A percentile compares a stretch with the other conserved stretches of the same genome.
Evolutionary conservation across 192 early-diverging fungal genomes (phyloP).

Genomic region (Ambispora gerdemannii): DNA sequence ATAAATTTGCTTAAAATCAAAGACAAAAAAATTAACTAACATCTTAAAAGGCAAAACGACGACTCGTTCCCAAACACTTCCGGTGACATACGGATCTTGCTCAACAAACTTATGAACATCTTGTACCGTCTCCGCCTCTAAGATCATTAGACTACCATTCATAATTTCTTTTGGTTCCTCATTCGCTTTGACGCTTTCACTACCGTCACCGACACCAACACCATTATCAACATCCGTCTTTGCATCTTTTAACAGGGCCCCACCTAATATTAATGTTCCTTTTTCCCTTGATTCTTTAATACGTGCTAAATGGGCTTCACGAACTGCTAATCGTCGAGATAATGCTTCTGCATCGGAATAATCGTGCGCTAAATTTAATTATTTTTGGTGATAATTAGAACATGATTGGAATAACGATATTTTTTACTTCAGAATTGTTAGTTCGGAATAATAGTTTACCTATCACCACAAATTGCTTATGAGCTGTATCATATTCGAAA

Average conservation of each 20-base stretch:
- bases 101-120: constrained; percentile 38
- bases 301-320: constrained; percentile 37
- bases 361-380: constrained; percentile 36
- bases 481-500: background rate
- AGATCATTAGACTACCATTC: constrained; percentile 43
- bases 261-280: constrained; percentile 37
- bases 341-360: constrained; percentile 44
- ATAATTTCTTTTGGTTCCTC: too few species aligned
- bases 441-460: too few species aligned
- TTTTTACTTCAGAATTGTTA: too few species aligned
- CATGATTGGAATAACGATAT: too few species aligned
- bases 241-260: constrained; percentile 46
- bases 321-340: constrained; percentile 36
- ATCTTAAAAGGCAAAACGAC: constrained; percentile 25
- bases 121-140: constrained; percentile 37
- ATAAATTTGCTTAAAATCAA: background rate
- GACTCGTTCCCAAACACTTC: constrained; percentile 44
- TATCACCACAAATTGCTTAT: background rate
- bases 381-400: background rate
- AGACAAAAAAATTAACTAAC: background rate
- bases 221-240: too few species aligned
- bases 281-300: constrained; percentile 19
- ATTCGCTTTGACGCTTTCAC: constrained; percentile 36
- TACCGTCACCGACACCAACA: too few species aligned
- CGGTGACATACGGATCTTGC: constrained; percentile 41